phyloP scores from a whole-genome alignment of 441 rosid species.

The Gossypium davidsonii region DNA sequence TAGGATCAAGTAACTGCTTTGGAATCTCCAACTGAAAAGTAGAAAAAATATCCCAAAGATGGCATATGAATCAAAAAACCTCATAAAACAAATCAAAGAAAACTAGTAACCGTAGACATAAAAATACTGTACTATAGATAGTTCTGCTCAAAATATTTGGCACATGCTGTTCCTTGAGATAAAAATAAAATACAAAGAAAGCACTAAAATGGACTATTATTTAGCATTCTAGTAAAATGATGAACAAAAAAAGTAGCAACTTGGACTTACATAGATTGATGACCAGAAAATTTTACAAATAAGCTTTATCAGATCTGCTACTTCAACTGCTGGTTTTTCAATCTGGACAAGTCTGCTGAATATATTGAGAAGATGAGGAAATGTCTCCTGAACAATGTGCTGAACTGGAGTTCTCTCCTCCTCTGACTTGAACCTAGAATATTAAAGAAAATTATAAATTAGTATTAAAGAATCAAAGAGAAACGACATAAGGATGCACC shows the following conservation, averaged over 20 bases:
- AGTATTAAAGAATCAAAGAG: neutral
- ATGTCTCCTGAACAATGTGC: conserved; percentile 75
- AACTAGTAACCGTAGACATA: neutral
- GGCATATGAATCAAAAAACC: neutral
- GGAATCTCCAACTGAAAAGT: conserved; percentile 86
- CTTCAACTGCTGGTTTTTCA: conserved; percentile 72
- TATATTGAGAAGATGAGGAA: conserved; percentile 72
- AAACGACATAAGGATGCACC: neutral
- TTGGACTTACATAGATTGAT: conserved; percentile 75
- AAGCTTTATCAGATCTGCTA: conserved; percentile 92
- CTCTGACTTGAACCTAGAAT: conserved; percentile 83
- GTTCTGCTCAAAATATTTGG: neutral
- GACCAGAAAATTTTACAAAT: conserved; percentile 99
- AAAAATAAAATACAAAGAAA: neutral
- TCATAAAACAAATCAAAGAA: neutral
- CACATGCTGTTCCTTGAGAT: neutral
- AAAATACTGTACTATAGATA: neutral
- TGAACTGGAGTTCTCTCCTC: conserved; percentile 89
- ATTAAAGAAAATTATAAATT: neutral
- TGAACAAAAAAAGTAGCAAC: neutral
- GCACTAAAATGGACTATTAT: neutral
- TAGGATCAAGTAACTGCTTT: conserved; percentile 73
- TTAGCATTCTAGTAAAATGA: neutral
- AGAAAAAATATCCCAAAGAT: conserved; percentile 14
- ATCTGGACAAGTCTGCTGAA: conserved; percentile 75